These are phyloP conservation scores for Paecilomyces niveus DNA, from an alignment of 2,329 filamentous ascomycete species.

Conservation along the genomic window DNA sequence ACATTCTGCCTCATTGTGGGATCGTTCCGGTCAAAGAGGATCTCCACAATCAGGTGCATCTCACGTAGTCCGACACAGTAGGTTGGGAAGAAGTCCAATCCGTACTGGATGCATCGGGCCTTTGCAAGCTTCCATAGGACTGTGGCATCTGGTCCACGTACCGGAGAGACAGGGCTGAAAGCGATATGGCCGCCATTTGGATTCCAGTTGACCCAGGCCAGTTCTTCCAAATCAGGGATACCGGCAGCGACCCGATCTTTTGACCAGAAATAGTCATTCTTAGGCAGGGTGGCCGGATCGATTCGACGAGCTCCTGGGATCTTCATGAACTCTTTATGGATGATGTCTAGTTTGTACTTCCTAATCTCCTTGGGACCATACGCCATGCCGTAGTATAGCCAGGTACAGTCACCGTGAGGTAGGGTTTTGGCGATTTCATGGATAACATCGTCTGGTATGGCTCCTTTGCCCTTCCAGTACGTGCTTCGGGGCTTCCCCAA, in stretches of 20 bases:
- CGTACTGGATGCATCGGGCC: slow-evolving; percentile 24
- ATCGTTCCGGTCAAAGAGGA: slow-evolving; percentile 7
- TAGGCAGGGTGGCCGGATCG: slow-evolving; percentile 26
- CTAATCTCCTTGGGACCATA: slow-evolving; percentile 29
- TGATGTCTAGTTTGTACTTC: slow-evolving; percentile 17
- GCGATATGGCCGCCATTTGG: slow-evolving; percentile 39
- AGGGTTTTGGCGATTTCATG: slow-evolving; percentile 20
- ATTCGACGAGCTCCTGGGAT: slow-evolving; percentile 29
- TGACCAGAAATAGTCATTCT: slow-evolving; percentile 26
- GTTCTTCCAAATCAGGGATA: slow-evolving; percentile 33
- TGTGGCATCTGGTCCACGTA: slow-evolving; percentile 36
- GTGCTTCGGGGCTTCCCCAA: slow-evolving; percentile 24
- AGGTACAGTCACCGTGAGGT: slow-evolving; percentile 28
- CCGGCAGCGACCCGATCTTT: slow-evolving; percentile 25
- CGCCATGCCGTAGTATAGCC: slow-evolving; percentile 29
- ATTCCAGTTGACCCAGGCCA: slow-evolving; percentile 37
- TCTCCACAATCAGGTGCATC: slow-evolving; percentile 30
- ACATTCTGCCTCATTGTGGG: slow-evolving; percentile 1
- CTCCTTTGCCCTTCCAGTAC: slow-evolving; percentile 23
- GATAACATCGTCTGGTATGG: slow-evolving; percentile 26
- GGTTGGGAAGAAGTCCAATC: slow-evolving; percentile 35
- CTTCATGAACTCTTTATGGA: slow-evolving; percentile 27
- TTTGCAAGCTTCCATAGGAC: slow-evolving; percentile 31
- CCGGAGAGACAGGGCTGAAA: slow-evolving; percentile 41
- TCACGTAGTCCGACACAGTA: slow-evolving; percentile 38